Evolutionary conservation across 768 basidiomycete genomes (phyloP), one percentile per base, ranked within the genome.

Genomic region (Coprinellus micaceus): DNA sequence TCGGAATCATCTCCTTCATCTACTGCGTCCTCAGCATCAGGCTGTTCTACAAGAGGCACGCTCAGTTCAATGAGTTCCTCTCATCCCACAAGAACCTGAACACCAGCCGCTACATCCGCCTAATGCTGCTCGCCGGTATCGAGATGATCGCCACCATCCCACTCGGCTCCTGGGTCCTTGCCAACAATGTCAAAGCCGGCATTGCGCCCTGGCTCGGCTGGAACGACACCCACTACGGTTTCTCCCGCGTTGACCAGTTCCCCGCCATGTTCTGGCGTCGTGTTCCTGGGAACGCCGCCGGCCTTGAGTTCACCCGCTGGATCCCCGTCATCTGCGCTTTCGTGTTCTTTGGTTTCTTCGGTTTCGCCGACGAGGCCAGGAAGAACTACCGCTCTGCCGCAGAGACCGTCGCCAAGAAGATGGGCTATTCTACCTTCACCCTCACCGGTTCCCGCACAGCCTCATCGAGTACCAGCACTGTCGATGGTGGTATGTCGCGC

Each of bases 271-370:
- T 75, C 30, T 85, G 83, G 83, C 72, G 70, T 40, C 9, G 53
- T 19, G 57, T 68, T 56, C 53, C 54, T 9, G 54, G 58, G 19
- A 57, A 25, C 3, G 66, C 66, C 1, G 28, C 57, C 9, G 60
- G 65, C 0, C 55, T 79, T 22, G 81, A 84, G 62, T 46, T 80
- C 33, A 72, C 67, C 4, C 77, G 84, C 50, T 84, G 83, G 83
- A 52, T 72, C 22, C 61, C 72, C 17, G 58, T 82, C 7, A 58
- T 75, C 30, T 80, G 77, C 59, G 79, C 82, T 2, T 66, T 85
- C 57, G 13, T 80, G 41, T 88, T 88, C 72, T 88, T 88, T 63
- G 67, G 66, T n/a, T 81, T 84, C 73, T 88, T 89, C 63, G 86
- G 85, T 1, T 80, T 86, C 51, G 82, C 80, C 10, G 76, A 78